A percentile compares a stretch with the other conserved stretches of the same genome.
These are phyloP conservation scores for Chrysoporthe puriensis DNA, from an alignment of 2,329 filamentous ascomycete genomes.

Conservation along the genomic window DNA sequence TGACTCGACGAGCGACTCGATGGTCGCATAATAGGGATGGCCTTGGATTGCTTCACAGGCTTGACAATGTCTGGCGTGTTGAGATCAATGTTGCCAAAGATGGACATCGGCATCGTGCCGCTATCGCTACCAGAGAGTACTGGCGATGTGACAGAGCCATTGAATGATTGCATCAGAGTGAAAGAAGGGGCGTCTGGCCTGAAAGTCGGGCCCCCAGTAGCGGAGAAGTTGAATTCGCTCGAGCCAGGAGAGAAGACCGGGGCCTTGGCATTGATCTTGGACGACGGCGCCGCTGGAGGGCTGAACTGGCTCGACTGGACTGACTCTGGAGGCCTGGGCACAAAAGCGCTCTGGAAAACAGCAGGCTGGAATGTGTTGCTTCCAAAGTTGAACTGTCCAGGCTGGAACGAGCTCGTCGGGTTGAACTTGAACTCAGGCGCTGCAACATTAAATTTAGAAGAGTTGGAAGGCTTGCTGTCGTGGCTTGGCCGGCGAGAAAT, in stretches of 20 bases:
- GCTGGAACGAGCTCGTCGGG: conserved; percentile 55
- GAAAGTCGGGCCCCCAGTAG: conserved; percentile 65
- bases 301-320: conserved; percentile 46
- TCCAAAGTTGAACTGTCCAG: conserved; percentile 55
- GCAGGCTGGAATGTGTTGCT: conserved; percentile 52
- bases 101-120: conserved; percentile 50
- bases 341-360: conserved; percentile 47
- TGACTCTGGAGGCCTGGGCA: conserved; percentile 40
- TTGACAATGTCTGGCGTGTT: conserved; percentile 65
- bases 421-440: conserved; percentile 88
- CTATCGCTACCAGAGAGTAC: conserved; percentile 50
- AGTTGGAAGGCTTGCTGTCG: conserved; percentile 70
- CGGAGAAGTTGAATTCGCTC: conserved; percentile 70
- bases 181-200: conserved; percentile 78
- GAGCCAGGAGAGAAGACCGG: conserved; percentile 72
- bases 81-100: conserved; percentile 72
- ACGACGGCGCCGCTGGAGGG: conserved; percentile 44
- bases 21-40: conserved; percentile 77
- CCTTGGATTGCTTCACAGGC: conserved; percentile 75
- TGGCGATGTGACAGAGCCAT: conserved; percentile 52
- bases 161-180: conserved; percentile 60
- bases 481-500: conserved; percentile 57
- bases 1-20: conserved; percentile 48
- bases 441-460: conserved; percentile 78
- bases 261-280: conserved; percentile 70